Evolutionary conservation across 495 filamentous ascomycete species (phyloP).

Genomic region (Penicillium tannophilum): DNA sequence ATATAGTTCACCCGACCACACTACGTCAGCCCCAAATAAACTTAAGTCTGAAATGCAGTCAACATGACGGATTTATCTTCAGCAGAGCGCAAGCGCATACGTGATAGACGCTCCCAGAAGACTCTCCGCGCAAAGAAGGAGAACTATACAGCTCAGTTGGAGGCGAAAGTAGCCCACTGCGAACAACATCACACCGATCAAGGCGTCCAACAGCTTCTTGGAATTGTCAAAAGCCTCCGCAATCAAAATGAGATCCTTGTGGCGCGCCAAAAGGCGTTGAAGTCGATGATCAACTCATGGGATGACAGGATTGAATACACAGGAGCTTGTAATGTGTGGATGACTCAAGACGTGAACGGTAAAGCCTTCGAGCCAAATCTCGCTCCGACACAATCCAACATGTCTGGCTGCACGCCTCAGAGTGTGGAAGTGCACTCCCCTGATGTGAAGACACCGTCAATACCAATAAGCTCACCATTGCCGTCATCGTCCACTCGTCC

Average conservation of each 20-base stretch:
- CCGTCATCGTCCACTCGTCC: neutral
- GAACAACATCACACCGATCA: constrained; percentile 25
- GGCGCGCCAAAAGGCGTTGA: constrained; percentile 20
- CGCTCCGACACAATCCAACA: neutral
- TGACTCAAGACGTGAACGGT: constrained; percentile 1
- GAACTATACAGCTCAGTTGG: constrained; percentile 22
- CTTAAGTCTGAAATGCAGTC: neutral
- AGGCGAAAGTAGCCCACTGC: constrained; percentile 28
- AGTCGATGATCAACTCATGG: constrained; percentile 25
- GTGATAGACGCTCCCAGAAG: constrained; percentile 34
- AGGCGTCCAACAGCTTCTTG: constrained; percentile 19
- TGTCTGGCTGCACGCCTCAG: neutral
- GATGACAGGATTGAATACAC: constrained; percentile 8
- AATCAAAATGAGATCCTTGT: constrained; percentile 27
- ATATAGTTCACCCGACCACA: neutral
- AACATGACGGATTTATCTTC: constrained; percentile 15
- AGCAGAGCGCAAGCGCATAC: constrained; percentile 28
- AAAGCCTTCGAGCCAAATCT: neutral
- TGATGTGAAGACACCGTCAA: neutral
- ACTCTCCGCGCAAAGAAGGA: constrained; percentile 31
- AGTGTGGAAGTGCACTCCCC: neutral
- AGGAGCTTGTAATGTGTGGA: neutral
- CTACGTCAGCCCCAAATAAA: neutral
- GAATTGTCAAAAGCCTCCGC: constrained; percentile 26
- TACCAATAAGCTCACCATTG: neutral